Conservation (phyloP, 2,329 filamentous ascomycete genomes). For the Chaetomium olivaceum region DNA sequence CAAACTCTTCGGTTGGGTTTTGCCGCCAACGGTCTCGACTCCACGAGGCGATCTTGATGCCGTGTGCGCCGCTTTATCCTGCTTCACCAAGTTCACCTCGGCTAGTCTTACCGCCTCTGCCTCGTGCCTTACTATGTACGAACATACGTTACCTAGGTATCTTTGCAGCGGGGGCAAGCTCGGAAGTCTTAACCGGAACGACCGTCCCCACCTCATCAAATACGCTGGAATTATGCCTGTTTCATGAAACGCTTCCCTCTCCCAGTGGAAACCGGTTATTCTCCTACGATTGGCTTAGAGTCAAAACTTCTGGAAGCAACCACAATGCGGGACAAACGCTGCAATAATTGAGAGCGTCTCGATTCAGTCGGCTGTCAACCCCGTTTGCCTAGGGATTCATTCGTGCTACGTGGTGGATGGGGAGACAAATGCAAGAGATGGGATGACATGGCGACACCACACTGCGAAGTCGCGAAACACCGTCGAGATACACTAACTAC, state of each 20-base stretch:
- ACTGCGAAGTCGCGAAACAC: not conserved
- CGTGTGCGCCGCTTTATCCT: not conserved
- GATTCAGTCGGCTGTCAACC: not conserved
- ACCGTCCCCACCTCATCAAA: not conserved
- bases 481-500: not conserved
- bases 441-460: not conserved
- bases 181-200: not conserved
- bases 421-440: not conserved
- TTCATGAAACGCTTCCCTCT: slow-evolving; percentile 21
- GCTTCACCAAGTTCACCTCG: not conserved
- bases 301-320: slow-evolving; percentile 9
- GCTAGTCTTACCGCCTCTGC: not conserved
- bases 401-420: not conserved
- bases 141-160: no score
- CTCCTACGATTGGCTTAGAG: slow-evolving; percentile 5
- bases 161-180: not conserved
- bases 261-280: not conserved
- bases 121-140: no score
- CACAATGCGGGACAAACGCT: not conserved
- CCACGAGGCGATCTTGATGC: slow-evolving; percentile 10
- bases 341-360: not conserved
- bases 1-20: slow-evolving; percentile 6
- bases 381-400: not conserved
- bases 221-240: not conserved
- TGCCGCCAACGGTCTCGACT: slow-evolving; percentile 16